phyloP scores from a whole-genome alignment of 2,329 filamentous ascomycete species.

The Emericellopsis atlantica region DNA sequence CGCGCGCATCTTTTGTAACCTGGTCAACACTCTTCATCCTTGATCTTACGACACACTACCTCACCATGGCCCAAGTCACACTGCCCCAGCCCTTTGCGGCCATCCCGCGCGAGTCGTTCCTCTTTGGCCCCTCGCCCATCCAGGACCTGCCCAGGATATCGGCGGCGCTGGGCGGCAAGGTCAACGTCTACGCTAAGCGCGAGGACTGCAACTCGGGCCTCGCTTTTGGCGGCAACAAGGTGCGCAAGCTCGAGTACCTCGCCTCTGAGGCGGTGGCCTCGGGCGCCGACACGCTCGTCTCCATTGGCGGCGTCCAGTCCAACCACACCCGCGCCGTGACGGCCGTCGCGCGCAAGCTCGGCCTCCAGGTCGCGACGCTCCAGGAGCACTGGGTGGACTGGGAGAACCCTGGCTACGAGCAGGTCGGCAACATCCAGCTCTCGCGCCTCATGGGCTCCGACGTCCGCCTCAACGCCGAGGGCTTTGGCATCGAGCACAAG shows the following conservation, averaged over 20 bases:
- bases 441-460: conserved; percentile 56
- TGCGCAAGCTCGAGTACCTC: conserved; percentile 58
- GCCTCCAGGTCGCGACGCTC: conserved; percentile 36
- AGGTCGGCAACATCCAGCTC: conserved; percentile 60
- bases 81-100: conserved; percentile 49
- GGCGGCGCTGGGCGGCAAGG: conserved; percentile 42
- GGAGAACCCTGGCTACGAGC: conserved; percentile 44
- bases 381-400: conserved; percentile 61
- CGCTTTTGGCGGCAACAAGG: conserved; percentile 59
- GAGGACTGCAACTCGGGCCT: conserved; percentile 60
- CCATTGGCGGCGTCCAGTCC: conserved; percentile 55
- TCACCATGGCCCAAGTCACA: conserved; percentile 17
- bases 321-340: conserved; percentile 60
- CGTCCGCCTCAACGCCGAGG: conserved; percentile 43
- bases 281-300: conserved; percentile 48
- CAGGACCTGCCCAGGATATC: conserved; percentile 55
- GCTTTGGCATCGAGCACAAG: conserved; percentile 60
- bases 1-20: too few species aligned
- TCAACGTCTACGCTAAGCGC: conserved; percentile 57
- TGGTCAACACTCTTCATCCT: too few species aligned
- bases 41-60: background rate
- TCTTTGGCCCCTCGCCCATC: conserved; percentile 58
- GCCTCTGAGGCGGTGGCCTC: conserved; percentile 47
- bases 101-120: conserved; percentile 48
- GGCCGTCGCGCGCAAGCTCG: conserved; percentile 44